Conservation (phyloP, 192 early-diverging fungal species). For the Irineochytrium annulatum region DNA sequence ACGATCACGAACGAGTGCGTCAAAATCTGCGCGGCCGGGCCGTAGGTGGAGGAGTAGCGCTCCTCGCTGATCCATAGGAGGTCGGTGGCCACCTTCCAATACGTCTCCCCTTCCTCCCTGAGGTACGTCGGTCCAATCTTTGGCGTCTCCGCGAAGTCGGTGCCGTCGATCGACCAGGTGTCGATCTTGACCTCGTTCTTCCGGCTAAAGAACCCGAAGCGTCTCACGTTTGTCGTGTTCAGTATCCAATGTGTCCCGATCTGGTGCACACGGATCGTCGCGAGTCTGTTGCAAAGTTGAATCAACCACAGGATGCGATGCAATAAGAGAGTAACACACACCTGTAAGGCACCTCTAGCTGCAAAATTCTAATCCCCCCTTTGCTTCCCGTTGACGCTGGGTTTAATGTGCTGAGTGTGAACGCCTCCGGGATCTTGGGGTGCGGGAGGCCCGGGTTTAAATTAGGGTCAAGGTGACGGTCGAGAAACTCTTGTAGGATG, state of each 20-base stretch:
- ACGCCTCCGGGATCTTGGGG: slow-evolving; percentile 50
- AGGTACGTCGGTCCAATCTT: slow-evolving; percentile 41
- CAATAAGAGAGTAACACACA: slow-evolving; percentile 11
- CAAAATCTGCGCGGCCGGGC: slow-evolving; percentile 48
- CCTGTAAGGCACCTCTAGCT: slow-evolving; percentile 63
- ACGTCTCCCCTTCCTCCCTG: slow-evolving; percentile 20
- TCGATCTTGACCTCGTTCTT: slow-evolving; percentile 30
- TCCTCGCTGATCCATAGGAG: slow-evolving; percentile 45
- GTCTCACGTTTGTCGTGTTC: slow-evolving; percentile 59
- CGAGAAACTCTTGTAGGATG: slow-evolving; percentile 46
- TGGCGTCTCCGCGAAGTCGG: slow-evolving; percentile 34
- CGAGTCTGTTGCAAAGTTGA: slow-evolving; percentile 17
- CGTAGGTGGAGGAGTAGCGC: slow-evolving; percentile 60
- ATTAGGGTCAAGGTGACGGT: slow-evolving; percentile 25
- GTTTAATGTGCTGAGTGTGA: slow-evolving; percentile 59
- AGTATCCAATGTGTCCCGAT: slow-evolving; percentile 38
- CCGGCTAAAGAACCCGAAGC: slow-evolving; percentile 55
- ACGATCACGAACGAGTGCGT: slow-evolving; percentile 50
- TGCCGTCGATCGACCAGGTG: slow-evolving; percentile 45
- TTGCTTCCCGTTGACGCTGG: slow-evolving; percentile 64
- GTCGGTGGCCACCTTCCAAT: slow-evolving; percentile 34
- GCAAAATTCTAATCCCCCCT: slow-evolving; percentile 63
- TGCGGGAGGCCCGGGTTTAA: slow-evolving; percentile 21
- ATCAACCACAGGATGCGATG: neutral
- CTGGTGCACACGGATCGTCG: slow-evolving; percentile 21